Conservation (phyloP, 352 stramenopile genomes). For the Pythium brachiatum region DNA sequence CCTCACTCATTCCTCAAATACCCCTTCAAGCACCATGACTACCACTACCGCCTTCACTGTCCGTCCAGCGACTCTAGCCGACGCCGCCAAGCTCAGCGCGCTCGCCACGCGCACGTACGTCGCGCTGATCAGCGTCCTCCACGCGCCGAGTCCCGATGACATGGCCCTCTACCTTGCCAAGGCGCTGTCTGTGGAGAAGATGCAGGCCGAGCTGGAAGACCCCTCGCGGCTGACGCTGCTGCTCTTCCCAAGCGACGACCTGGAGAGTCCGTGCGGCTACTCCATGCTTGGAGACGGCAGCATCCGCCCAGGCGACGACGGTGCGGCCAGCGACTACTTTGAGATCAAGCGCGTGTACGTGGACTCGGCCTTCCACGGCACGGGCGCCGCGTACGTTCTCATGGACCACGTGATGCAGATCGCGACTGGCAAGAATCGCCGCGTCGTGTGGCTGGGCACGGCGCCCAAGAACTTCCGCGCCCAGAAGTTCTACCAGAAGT, state of each 20-base stretch:
- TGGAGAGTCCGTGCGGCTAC: conserved; percentile 20
- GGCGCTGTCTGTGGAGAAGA: conserved; percentile 22
- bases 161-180: conserved; percentile 16
- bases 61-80: conserved; percentile 17
- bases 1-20: not conserved
- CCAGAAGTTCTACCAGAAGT: conserved; percentile 36
- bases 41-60: conserved; percentile 3
- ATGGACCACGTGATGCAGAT: conserved; percentile 30
- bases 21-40: not conserved
- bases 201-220: conserved; percentile 25
- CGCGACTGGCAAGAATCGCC: conserved; percentile 18
- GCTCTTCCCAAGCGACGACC: conserved; percentile 16
- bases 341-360: conserved; percentile 38
- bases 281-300: conserved; percentile 26
- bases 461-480: conserved; percentile 30
- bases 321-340: conserved; percentile 17
- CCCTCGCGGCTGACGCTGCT: conserved; percentile 22
- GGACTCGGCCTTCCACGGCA: conserved; percentile 30
- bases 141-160: conserved; percentile 13
- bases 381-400: conserved; percentile 24
- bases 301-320: conserved; percentile 27
- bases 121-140: conserved; percentile 13
- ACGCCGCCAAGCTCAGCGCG: conserved; percentile 24
- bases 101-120: conserved; percentile 32
- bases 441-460: conserved; percentile 31